Evolutionary conservation across 306 rosid genomes (phyloP), one percentile per base, ranked within the genome.

Genomic region (Alnus glutinosa): DNA sequence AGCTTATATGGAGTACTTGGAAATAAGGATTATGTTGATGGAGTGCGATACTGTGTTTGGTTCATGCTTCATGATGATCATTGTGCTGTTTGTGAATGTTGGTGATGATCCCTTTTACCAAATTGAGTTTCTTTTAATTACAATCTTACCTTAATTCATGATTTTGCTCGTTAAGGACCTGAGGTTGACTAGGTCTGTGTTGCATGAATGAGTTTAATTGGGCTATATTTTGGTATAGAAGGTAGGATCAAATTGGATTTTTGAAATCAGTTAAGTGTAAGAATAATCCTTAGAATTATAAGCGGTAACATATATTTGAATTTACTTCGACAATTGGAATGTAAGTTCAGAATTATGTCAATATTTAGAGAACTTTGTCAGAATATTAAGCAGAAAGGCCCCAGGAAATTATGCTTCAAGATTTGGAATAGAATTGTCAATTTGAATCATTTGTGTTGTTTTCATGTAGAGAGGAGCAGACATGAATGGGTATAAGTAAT

Each of bases 201-300:
- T 73, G 55, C 32, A 57, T 42, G 16, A 18, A 63, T 34, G 30
- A 74, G 75, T 14, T 46, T 30, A 73, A 73, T 16, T 49, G 28
- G 50, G 36, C 75, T 61, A 52, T 78, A 28, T 19, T 66, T 37
- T 49, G 67, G 67, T 82, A 67, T 57, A 75, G 74, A 62, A 42
- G n/a, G 73, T 48, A 54, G 48, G 78, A 75, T 83, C 77, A 39
- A 30, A 9, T 30, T 36, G 51, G 39, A 70, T n/a, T 71, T 50
- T 16, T 37, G 16, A 67, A 37, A 67, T 37, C 28, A 3, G 14
- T 37, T 37, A 59, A 59, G 28, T 59, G 10, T 59, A 5, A 12
- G 9, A 28, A 59, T 68, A n/a, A 4, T 68, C 32, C 23, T 62
- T 39, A 7, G 48, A 16, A 16, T 42, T 42, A 39, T 68, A 9